Conservation (phyloP, 2,329 filamentous ascomycete species). For the Alternaria sp. region DNA sequence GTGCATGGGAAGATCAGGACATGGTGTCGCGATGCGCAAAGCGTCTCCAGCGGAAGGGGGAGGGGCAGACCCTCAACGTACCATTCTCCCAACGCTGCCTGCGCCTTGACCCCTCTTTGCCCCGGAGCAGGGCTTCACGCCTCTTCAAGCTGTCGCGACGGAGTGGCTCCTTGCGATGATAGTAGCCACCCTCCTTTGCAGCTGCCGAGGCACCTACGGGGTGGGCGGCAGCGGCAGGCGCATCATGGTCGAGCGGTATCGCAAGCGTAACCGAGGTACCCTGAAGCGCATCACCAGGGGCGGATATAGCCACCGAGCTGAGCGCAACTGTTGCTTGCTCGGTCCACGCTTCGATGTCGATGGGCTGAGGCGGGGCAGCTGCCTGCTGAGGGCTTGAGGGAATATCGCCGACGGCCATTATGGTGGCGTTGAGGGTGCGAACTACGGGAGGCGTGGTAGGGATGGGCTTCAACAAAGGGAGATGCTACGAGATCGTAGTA, state of each 20-base stretch:
- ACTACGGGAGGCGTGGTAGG: not conserved
- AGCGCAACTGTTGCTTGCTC: conserved; percentile 54
- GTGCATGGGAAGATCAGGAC: not conserved
- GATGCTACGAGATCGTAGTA: not conserved
- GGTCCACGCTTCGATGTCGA: conserved; percentile 58
- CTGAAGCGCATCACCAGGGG: conserved; percentile 39
- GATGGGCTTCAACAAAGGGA: not conserved
- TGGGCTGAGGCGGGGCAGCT: conserved; percentile 31
- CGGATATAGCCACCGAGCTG: conserved; percentile 49
- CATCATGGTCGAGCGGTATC: conserved; percentile 73
- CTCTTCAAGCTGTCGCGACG: conserved; percentile 68
- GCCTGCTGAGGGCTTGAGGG: conserved; percentile 28
- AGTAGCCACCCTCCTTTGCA: conserved; percentile 54
- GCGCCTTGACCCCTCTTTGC: conserved; percentile 87
- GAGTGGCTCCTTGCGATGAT: conserved; percentile 61
- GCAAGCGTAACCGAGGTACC: conserved; percentile 70
- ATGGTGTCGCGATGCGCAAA: conserved; percentile 4
- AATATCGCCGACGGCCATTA: conserved; percentile 45
- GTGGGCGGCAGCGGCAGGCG: conserved; percentile 30
- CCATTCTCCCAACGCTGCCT: conserved; percentile 95
- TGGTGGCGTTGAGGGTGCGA: conserved; percentile 20
- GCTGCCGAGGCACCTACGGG: conserved; percentile 37
- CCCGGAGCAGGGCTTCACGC: conserved; percentile 81
- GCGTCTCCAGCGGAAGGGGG: conserved; percentile 13
- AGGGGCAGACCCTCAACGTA: conserved; percentile 47